Base-by-base conservation (phyloP, 1,284 basidiomycete species). In the Tremellales sp. region DNA sequence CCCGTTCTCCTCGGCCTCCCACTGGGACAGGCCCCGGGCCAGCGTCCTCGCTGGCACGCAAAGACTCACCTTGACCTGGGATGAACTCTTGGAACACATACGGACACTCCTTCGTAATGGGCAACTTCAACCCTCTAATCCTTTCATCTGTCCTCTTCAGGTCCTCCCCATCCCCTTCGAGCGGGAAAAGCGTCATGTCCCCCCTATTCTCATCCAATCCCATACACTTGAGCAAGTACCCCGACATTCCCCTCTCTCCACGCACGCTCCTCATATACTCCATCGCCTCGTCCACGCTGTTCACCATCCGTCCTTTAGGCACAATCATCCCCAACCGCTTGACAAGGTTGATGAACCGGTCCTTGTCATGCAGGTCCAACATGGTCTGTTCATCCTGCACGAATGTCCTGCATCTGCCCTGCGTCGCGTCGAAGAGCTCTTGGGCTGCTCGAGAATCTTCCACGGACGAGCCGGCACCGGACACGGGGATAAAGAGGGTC, bases 121-220 rank as follows among this genome's bases (percentile, higher is more conserved):
- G 41, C 16, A 59, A 38, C 13, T 47, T 55, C 46, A 70, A 40
- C 16, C 54, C 54, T 18, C 61, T 46, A 28, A 70, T 49, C 24
- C 43, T 38, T 24, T 32, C 47, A 14, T 57, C 50, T 2, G 67
- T 70, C 48, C 47, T 50, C 4, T 21, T 53, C 45, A 62, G 29
- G 18, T 51, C 43, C 26, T 54, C 46, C 32, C 58, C 60, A 40
- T 65, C 62, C 10, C 49, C 54, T 19, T 48, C 41, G 12, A 73
- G 51, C 1, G 74, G 74, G 40, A 64, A 72, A n/a, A 66, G 55
- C 5, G 73, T 75, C 61, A 75, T 66, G 45, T 75, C 74, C 18
- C 68, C 66, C 16, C 74, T 47, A 35, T 74, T 61, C 47, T 73
- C 71, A 48, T 72, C 71, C 24, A 72, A 45, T 14, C 66, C 70